These are phyloP conservation scores for Microcos paniculata DNA, from an alignment of 345 rosid genomes.

Conservation along the genomic window DNA sequence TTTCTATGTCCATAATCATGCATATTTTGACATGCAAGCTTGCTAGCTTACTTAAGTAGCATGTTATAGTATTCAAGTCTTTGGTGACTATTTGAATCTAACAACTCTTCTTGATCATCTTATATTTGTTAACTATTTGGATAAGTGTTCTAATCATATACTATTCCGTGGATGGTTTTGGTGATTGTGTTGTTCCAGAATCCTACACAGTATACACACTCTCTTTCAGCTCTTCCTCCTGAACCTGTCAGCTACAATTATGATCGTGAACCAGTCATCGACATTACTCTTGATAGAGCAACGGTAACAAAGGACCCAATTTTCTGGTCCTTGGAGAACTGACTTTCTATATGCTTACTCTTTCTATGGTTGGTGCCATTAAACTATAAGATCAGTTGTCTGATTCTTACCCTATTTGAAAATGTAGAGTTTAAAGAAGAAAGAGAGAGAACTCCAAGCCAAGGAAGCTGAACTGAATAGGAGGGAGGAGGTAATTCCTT, in stretches of 20 bases:
- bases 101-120: too few relatives aligned
- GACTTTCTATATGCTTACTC: neutral
- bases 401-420: neutral
- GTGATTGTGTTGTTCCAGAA: conserved; percentile 37
- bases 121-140: too few relatives aligned
- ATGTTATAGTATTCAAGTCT: too few relatives aligned
- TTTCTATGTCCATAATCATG: neutral
- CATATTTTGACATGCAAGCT: too few relatives aligned
- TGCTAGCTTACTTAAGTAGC: too few relatives aligned
- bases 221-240: conserved; percentile 92
- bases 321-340: conserved; percentile 30
- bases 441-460: conserved; percentile 92
- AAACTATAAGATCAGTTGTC: neutral
- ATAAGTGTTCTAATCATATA: too few relatives aligned
- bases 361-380: neutral
- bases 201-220: conserved; percentile 61
- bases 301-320: conserved; percentile 29
- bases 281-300: conserved; percentile 68
- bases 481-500: conserved; percentile 69
- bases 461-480: conserved; percentile 86
- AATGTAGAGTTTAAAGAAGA: conserved; percentile 70
- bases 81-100: too few relatives aligned
- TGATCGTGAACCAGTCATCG: conserved; percentile 67
- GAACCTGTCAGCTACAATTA: conserved; percentile 72
- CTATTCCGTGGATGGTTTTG: too few relatives aligned